Conservation (phyloP, 805 yeast genomes). For the Kodamaea nitidulidarum region DNA sequence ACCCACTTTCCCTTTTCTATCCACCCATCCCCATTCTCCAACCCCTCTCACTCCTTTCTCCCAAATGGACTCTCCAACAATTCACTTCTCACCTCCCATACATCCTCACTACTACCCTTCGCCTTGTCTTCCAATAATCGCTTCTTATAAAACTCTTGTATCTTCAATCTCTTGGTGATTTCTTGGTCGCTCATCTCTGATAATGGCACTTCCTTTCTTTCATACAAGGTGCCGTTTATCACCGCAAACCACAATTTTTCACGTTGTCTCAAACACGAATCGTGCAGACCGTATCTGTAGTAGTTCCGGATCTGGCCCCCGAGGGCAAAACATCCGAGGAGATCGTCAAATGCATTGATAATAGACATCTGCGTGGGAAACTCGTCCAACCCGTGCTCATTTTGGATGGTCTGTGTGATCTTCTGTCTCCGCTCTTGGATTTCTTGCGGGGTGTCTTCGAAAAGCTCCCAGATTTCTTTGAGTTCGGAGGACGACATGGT, state of each 20-base stretch:
- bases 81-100: slow-evolving; percentile 59
- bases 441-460: slow-evolving; percentile 29
- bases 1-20: not conserved
- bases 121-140: slow-evolving; percentile 57
- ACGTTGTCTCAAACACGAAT: slow-evolving; percentile 64
- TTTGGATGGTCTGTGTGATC: slow-evolving; percentile 19
- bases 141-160: slow-evolving; percentile 69
- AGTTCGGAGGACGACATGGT: slow-evolving; percentile 20
- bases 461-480: slow-evolving; percentile 26
- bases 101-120: slow-evolving; percentile 75
- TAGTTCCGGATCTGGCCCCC: slow-evolving; percentile 87
- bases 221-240: slow-evolving; percentile 40
- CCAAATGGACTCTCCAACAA: slow-evolving; percentile 16
- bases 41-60: too few relatives aligned
- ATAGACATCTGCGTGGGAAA: slow-evolving; percentile 35
- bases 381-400: slow-evolving; percentile 12
- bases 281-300: slow-evolving; percentile 78
- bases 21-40: too few relatives aligned
- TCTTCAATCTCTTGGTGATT: slow-evolving; percentile 43
- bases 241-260: slow-evolving; percentile 80
- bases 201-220: slow-evolving; percentile 31
- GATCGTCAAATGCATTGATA: slow-evolving; percentile 80
- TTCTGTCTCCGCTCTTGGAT: slow-evolving; percentile 21
- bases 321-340: slow-evolving; percentile 78
- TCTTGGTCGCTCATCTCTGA: slow-evolving; percentile 35